Conservation (phyloP, 768 basidiomycete genomes). For the Termitomyces sp. region DNA sequence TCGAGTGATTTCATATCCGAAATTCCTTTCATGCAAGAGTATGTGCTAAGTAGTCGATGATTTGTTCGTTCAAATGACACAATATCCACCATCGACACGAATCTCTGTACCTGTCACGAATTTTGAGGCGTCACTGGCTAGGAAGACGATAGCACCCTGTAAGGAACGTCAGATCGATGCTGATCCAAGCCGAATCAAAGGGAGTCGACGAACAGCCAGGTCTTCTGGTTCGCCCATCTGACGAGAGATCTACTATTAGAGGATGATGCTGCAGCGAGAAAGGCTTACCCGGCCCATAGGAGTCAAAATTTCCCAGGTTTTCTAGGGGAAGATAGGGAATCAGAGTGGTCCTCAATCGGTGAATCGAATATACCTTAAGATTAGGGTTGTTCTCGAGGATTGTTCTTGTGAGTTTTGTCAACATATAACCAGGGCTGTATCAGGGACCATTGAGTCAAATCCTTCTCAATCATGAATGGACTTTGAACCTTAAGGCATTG, state of each 20-base stretch:
- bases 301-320: conserved; percentile 80
- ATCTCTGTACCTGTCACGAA: conserved; percentile 89
- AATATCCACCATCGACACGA: conserved; percentile 89
- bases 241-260: conserved; percentile 6
- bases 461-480: neutral
- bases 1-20: neutral
- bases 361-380: conserved; percentile 54
- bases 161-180: conserved; percentile 1
- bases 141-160: conserved; percentile 85
- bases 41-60: neutral
- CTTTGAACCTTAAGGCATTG: conserved; percentile 65
- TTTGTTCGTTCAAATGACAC: conserved; percentile 20
- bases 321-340: conserved; percentile 35
- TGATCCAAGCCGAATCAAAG: neutral
- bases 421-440: conserved; percentile 87
- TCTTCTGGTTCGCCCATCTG: conserved; percentile 94
- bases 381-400: conserved; percentile 74
- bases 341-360: neutral
- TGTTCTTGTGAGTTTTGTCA: conserved; percentile 83
- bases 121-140: conserved; percentile 84
- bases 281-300: conserved; percentile 78
- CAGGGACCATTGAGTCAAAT: neutral
- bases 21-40: neutral
- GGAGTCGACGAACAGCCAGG: conserved; percentile 54
- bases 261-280: neutral